A percentile compares a stretch with the other conserved stretches of the same genome.
phyloP scores from a whole-genome alignment of 2,329 filamentous ascomycete genomes.

The Colletotrichum phormii region DNA sequence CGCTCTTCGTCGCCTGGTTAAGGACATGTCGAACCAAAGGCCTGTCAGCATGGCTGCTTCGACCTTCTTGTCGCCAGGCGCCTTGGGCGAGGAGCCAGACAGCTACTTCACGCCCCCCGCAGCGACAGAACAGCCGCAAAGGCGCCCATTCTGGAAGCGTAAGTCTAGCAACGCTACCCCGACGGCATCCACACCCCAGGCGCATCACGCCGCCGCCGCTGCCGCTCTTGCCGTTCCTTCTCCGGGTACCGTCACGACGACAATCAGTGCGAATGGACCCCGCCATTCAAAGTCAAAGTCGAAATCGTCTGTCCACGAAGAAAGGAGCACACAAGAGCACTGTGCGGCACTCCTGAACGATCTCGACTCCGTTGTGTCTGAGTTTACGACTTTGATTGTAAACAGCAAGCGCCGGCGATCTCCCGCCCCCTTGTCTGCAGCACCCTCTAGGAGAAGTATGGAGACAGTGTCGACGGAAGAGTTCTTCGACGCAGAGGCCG shows the following conservation, averaged over 20 bases:
- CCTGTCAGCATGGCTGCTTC: conserved; percentile 49
- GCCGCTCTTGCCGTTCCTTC: conserved; percentile 57
- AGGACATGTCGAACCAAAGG: conserved; percentile 80
- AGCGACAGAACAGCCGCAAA: conserved; percentile 60
- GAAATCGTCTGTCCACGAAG: conserved; percentile 58
- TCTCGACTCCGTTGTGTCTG: conserved; percentile 83
- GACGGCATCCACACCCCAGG: conserved; percentile 53
- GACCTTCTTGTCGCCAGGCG: conserved; percentile 52
- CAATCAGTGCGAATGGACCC: conserved; percentile 45
- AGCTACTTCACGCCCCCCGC: conserved; percentile 61
- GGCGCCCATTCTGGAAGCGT: conserved; percentile 88
- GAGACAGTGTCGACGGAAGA: conserved; percentile 87
- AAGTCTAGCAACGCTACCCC: conserved; percentile 77
- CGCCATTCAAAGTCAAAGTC: conserved; percentile 50
- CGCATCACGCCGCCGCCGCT: conserved; percentile 50
- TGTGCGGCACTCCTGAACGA: conserved; percentile 87
- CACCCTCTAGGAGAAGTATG: conserved; percentile 70
- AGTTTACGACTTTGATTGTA: conserved; percentile 82
- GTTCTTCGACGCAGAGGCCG: conserved; percentile 92
- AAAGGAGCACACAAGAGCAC: conserved; percentile 81
- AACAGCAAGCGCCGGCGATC: conserved; percentile 83
- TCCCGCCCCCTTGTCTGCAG: conserved; percentile 60
- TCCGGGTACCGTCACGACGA: conserved; percentile 49
- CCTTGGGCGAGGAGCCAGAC: conserved; percentile 58
- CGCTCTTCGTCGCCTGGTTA: conserved; percentile 86